Base-by-base conservation (phyloP, 2,329 filamentous ascomycete species). In the Calonectria pauciramosa region DNA sequence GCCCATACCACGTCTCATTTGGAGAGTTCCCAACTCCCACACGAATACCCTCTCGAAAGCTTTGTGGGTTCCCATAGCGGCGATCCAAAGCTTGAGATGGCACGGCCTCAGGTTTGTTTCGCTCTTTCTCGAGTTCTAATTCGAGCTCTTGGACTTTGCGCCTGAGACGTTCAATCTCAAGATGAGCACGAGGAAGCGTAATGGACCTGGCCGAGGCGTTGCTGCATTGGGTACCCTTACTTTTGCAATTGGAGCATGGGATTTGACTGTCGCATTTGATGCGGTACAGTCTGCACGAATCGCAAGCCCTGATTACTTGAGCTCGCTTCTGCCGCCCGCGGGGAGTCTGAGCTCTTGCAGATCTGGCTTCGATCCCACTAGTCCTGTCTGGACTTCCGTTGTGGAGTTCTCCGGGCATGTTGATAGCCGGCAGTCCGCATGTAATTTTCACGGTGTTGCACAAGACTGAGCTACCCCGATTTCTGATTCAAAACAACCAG, bases 1-100 rank as follows among this genome's bases (percentile, higher is more conserved):
- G 60, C 10, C 73, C 73, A 30, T 72, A 75, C 73, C 73, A 75
- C 2, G 70, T 70, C 32, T 72, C 41, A 23, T 69, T 72, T 41
- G 41, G n/a, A 1, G 69, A 72, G 6, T 60, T 56, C 7, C 44
- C 63, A 66, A 70, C 28, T 11, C 69, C 34, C 51, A 75, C 51
- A 41, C 66, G 65, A 23, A 72, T 65, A 2, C 73, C 73, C 44
- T 72, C 65, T 9, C 56, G 60, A 26, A 54, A 1, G n/a, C 16
- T 47, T 14, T 23, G 36, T n/a, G 68, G 49, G 3, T 60, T 67
- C 26, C 20, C 23, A 6, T 34, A 28, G 18, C 26, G 51, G 18
- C 13, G 20, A 4, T 41, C 32, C 14, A 14, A 3, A 28, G 51
- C 28, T 14, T 30, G 63, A n/a, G 51, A 18, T 4, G 38, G 14